Evolutionary conservation across 805 yeast genomes (phyloP).

Genomic region (Cyberlindnera euphorbiae): DNA sequence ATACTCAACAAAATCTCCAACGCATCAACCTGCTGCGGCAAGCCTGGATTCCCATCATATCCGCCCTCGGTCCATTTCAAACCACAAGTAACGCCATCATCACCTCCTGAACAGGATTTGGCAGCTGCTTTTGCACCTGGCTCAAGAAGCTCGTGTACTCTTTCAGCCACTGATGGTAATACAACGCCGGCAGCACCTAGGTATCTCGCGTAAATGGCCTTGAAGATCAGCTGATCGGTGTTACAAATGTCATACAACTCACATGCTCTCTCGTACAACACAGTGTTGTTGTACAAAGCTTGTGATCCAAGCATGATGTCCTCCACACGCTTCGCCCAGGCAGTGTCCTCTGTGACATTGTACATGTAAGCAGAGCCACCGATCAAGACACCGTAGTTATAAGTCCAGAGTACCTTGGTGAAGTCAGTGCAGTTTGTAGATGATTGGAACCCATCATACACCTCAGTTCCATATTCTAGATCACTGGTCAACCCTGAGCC

Average conservation of each 20-base stretch:
- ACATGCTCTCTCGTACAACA: slow-evolving; percentile 85
- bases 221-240: slow-evolving; percentile 85
- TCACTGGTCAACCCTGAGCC: slow-evolving; percentile 42
- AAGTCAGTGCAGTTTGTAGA: slow-evolving; percentile 56
- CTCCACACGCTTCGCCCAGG: slow-evolving; percentile 39
- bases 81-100: slow-evolving; percentile 85
- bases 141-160: slow-evolving; percentile 31
- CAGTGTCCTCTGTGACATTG: slow-evolving; percentile 57
- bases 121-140: slow-evolving; percentile 73
- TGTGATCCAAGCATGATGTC: slow-evolving; percentile 23
- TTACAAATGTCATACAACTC: slow-evolving; percentile 60
- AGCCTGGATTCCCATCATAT: slow-evolving; percentile 74
- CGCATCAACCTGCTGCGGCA: slow-evolving; percentile 89
- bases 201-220: slow-evolving; percentile 74
- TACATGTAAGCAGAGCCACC: slow-evolving; percentile 73
- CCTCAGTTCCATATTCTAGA: slow-evolving; percentile 29
- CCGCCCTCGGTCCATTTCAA: slow-evolving; percentile 57
- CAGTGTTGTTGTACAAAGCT: slow-evolving; percentile 35
- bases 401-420: slow-evolving; percentile 68
- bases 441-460: slow-evolving; percentile 70
- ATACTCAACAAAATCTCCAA: slow-evolving; percentile 51
- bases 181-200: slow-evolving; percentile 67
- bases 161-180: slow-evolving; percentile 47
- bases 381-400: slow-evolving; percentile 71
- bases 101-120: slow-evolving; percentile 79